phyloP scores from a whole-genome alignment of 1,284 basidiomycete genomes.

The Cystobasidiaceae sp. region DNA sequence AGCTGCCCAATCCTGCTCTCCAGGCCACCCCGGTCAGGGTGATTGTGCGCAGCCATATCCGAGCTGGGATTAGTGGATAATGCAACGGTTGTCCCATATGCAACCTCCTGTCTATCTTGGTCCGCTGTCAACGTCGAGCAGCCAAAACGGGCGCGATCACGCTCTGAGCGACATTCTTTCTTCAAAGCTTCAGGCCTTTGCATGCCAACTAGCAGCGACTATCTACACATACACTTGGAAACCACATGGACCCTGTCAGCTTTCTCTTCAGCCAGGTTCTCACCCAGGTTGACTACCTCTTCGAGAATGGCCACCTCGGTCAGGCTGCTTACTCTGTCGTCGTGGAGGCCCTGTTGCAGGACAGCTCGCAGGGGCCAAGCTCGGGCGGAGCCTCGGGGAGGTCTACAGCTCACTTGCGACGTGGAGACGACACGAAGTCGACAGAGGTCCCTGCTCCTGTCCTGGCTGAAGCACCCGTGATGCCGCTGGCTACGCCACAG shows the following conservation, averaged over 20 bases:
- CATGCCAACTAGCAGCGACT: neutral
- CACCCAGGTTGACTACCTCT: constrained; percentile 14
- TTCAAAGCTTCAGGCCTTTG: neutral
- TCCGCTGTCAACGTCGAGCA: neutral
- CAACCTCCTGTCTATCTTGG: neutral
- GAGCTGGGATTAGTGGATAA: too few species aligned
- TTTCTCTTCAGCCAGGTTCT: constrained; percentile 20
- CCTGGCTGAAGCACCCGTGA: too few species aligned
- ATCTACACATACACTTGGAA: neutral
- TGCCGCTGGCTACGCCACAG: too few species aligned
- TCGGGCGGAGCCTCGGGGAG: neutral
- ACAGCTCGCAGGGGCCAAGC: neutral
- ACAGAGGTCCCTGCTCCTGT: too few species aligned
- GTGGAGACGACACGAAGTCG: too few species aligned
- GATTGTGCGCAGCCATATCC: too few species aligned
- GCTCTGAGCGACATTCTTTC: neutral
- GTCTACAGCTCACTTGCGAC: too few species aligned
- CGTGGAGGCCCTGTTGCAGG: constrained; percentile 18
- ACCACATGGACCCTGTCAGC: constrained; percentile 11
- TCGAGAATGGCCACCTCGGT: constrained; percentile 7
- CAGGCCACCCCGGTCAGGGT: neutral
- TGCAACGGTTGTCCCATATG: too few species aligned
- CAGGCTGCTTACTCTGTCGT: constrained; percentile 6
- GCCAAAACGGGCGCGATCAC: neutral
- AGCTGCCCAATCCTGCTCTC: neutral